phyloP scores from a whole-genome alignment of 495 filamentous ascomycete species.

The Podospora tetraspora region DNA sequence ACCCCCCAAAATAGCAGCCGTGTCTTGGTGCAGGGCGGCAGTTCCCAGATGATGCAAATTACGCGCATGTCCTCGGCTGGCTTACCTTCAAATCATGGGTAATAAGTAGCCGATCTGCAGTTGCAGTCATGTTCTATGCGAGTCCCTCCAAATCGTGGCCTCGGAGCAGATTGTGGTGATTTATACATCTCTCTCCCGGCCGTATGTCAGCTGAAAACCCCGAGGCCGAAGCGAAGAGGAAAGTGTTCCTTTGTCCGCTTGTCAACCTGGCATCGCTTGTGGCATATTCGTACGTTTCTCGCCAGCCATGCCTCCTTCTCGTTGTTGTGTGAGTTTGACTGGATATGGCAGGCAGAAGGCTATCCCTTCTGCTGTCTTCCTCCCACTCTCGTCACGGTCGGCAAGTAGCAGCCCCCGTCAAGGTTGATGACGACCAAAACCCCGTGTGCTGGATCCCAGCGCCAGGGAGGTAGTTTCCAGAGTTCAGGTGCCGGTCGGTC shows the following conservation, averaged over 20 bases:
- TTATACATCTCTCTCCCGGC: neutral
- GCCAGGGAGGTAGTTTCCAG: too few relatives aligned
- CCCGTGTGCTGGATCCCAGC: too few relatives aligned
- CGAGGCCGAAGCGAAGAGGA: neutral
- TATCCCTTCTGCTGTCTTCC: neutral
- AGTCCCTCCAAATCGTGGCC: neutral
- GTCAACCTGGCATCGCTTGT: neutral
- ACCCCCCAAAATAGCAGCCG: neutral
- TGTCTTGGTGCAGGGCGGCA: neutral
- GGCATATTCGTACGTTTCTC: neutral
- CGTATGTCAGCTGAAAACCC: neutral
- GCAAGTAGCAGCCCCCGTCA: too few relatives aligned
- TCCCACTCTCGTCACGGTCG: too few relatives aligned
- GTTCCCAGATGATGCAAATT: neutral
- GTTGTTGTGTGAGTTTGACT: neutral
- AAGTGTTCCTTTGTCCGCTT: neutral
- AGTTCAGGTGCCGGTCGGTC: too few relatives aligned
- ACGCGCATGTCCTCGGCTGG: neutral
- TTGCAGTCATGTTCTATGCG: neutral
- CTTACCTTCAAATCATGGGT: neutral
- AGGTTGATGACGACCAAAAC: too few relatives aligned
- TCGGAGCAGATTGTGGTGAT: neutral
- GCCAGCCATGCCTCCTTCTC: neutral
- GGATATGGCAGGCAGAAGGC: neutral
- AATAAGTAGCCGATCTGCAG: neutral